Percentiles rank a stretch among this genome's conserved stretches.
These are phyloP conservation scores for Rhodofomes roseus DNA, from an alignment of 1,284 basidiomycete genomes.

Conservation along the genomic window DNA sequence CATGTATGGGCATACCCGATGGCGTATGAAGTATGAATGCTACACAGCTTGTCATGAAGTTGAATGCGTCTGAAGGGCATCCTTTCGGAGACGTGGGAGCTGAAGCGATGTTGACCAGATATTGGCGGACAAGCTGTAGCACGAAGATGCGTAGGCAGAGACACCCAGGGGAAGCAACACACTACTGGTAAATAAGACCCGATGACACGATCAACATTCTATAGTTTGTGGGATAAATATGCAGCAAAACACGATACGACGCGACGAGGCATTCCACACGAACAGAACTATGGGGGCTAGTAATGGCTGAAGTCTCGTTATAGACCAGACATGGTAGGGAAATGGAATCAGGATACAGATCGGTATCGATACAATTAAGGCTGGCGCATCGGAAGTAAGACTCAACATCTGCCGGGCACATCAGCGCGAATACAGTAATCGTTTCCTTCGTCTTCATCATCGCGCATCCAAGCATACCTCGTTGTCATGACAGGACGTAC, in stretches of 20 bases:
- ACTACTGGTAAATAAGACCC: no score
- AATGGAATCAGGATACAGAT: background rate
- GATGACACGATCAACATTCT: background rate
- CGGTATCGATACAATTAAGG: background rate
- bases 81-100: no score
- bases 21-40: no score
- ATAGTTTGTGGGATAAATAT: background rate
- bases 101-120: no score
- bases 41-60: no score
- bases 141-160: no score
- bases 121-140: no score
- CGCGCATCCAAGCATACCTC: background rate
- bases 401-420: background rate
- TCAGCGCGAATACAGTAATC: background rate
- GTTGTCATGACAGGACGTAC: background rate
- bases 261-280: background rate
- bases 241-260: background rate
- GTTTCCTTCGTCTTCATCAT: background rate
- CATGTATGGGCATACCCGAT: no score
- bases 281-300: no score
- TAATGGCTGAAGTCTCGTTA: background rate
- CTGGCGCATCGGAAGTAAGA: background rate
- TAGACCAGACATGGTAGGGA: background rate
- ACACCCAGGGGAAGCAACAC: no score
- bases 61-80: no score